Evolutionary conservation across 306 rosid species (phyloP), one percentile per base, ranked within the genome.

Genomic region (Castanea crenata): DNA sequence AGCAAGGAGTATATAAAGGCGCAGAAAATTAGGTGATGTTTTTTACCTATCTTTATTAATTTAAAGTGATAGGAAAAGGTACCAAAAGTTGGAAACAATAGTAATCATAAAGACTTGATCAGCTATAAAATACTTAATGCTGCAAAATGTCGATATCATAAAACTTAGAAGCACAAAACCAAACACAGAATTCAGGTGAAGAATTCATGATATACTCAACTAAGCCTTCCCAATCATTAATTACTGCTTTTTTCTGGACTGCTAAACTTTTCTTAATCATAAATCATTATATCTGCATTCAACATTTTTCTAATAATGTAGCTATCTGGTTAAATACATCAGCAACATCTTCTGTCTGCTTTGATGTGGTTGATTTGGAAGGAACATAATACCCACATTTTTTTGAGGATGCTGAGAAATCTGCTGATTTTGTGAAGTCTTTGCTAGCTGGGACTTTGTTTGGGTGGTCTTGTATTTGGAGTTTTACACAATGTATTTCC

Each of bases 1-100:
- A 58, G 96, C 87, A 82, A 88, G 76, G 97, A 94, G 85, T 94
- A 94, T 67, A 57, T 94, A 69, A 92, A 94, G 77, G 99, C 99
- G 72, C 99, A 94, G 77, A 88, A 68, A 85, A 87, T 94, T 9
- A 92, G 99, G 99, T 90, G 77, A 55, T 25, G 68, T 1, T 46
- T 41, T 49, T 78, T 10, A 57, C 58, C 74, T 72, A 14, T 1
- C 15, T 82, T 75, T 63, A 25, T 72, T 76, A 15, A 79, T 27
- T 65, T 52, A 55, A 65, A 31, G 27, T 25, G 67, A 11, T 5
- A 61, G 25, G 67, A 61, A 61, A 61, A 61, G 32, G 7, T 61
- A 23, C 34, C 32, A 61, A 5, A 59, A 12, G 67, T 23, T 0
- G 19, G 15, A 59, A 61, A 61, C 14, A 27, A 11, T 12, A 12